These are phyloP conservation scores for Exophiala calicioides DNA, from an alignment of 2,329 filamentous ascomycete genomes.

Conservation along the genomic window DNA sequence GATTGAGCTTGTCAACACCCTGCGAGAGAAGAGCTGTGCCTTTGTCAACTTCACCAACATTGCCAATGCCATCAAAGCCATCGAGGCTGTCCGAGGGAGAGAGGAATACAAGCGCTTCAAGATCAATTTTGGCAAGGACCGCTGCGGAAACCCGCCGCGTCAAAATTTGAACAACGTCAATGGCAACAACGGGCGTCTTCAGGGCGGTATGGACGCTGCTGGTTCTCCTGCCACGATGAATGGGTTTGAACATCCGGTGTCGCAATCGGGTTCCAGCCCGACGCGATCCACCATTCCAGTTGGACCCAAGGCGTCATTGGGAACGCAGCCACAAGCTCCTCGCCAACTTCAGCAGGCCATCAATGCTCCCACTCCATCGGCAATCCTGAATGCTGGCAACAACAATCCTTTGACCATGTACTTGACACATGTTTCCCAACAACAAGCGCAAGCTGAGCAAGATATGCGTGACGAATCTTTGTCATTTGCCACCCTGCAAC, in stretches of 20 bases:
- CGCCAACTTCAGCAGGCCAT: conserved; percentile 51
- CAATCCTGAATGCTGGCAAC: conserved; percentile 73
- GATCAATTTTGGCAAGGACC: conserved; percentile 99
- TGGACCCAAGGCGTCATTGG: conserved; percentile 55
- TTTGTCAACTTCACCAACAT: conserved; percentile 99
- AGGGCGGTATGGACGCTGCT: conserved; percentile 54
- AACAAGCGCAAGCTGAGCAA: conserved; percentile 67
- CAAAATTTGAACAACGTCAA: conserved; percentile 68
- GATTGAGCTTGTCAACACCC: conserved; percentile 93
- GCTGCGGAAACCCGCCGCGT: conserved; percentile 92
- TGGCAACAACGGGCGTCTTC: conserved; percentile 66
- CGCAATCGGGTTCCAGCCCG: conserved; percentile 62
- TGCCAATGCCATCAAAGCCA: conserved; percentile 98
- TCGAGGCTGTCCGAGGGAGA: conserved; percentile 89
- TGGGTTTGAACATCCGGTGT: conserved; percentile 57
- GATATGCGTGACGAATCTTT: conserved; percentile 48
- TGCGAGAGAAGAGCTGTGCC: conserved; percentile 97
- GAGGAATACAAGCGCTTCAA: conserved; percentile 99
- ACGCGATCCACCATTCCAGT: conserved; percentile 56
- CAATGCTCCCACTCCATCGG: conserved; percentile 65
- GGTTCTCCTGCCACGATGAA: conserved; percentile 60
- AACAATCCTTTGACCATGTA: conserved; percentile 95
- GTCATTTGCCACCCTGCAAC: conserved; percentile 48
- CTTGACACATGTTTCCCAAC: conserved; percentile 70
- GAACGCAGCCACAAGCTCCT: conserved; percentile 55